Evolutionary conservation across 2,329 filamentous ascomycete genomes (phyloP).

Genomic region (Phaeosphaeriaceae sp.): DNA sequence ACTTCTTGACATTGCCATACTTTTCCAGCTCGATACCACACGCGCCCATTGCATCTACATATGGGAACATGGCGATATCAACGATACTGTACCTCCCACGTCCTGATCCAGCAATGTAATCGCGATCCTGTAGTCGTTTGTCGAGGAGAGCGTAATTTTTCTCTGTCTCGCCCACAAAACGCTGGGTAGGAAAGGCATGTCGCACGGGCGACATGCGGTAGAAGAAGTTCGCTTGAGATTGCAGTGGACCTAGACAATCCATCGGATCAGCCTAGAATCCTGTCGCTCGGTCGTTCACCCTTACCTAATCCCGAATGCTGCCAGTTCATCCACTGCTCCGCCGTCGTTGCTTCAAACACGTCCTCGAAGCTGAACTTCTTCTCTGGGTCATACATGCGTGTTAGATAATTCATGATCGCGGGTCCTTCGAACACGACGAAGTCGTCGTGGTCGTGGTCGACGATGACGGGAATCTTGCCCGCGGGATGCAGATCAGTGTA

Average conservation of each 20-base stretch:
- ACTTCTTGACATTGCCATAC: not conserved
- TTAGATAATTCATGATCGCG: not conserved
- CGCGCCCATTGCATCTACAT: not conserved
- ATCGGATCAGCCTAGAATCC: not conserved
- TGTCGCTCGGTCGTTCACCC: not conserved
- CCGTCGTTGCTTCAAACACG: not conserved
- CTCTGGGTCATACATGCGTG: not conserved
- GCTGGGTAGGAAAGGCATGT: not conserved
- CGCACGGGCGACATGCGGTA: not conserved
- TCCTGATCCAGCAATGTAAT: not conserved
- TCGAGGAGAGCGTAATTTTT: not conserved
- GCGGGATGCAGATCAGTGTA: not conserved
- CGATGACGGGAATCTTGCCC: not conserved
- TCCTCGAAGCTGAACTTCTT: not conserved
- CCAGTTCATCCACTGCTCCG: not conserved
- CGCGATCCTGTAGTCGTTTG: not conserved
- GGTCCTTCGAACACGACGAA: not conserved
- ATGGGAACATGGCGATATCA: not conserved
- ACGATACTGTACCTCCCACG: not conserved
- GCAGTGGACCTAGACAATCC: not conserved
- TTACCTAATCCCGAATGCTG: not conserved
- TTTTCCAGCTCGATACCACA: not conserved
- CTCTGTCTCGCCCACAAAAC: not conserved
- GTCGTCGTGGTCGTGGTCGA: not conserved
- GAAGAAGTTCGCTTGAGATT: not conserved